phyloP scores from a whole-genome alignment of 2,329 filamentous ascomycete species.

The Botryotinia convoluta region DNA sequence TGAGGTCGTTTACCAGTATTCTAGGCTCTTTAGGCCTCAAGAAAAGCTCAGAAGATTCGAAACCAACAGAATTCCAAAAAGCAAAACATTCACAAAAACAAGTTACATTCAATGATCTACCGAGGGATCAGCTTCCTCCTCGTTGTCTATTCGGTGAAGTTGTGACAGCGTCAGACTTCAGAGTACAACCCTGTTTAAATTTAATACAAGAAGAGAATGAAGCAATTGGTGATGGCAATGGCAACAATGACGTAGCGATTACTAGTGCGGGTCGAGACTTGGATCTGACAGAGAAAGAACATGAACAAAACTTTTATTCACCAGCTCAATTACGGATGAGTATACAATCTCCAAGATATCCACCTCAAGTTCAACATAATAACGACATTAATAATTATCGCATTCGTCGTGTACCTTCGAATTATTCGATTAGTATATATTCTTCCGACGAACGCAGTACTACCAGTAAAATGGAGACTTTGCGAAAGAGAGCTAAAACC shows the following conservation, averaged over 20 bases:
- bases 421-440: slow-evolving; percentile 24
- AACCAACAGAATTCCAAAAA: not conserved
- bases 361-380: slow-evolving; percentile 2
- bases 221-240: slow-evolving; percentile 4
- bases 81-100: slow-evolving; percentile 22
- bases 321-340: slow-evolving; percentile 13
- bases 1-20: slow-evolving; percentile 5
- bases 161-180: slow-evolving; percentile 16
- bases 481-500: slow-evolving; percentile 31
- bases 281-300: not conserved
- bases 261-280: slow-evolving; percentile 5
- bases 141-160: slow-evolving; percentile 14
- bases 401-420: slow-evolving; percentile 12
- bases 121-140: not conserved
- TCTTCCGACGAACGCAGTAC: slow-evolving; percentile 11
- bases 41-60: not conserved
- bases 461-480: slow-evolving; percentile 6
- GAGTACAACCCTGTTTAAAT: slow-evolving; percentile 22
- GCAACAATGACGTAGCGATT: slow-evolving; percentile 13
- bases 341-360: not conserved
- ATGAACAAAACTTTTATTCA: slow-evolving; percentile 7
- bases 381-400: not conserved
- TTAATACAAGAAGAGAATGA: slow-evolving; percentile 17
- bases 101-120: slow-evolving; percentile 15
- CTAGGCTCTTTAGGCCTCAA: slow-evolving; percentile 2